Evolutionary conservation across 2,329 filamentous ascomycete species (phyloP).

Genomic region (Exophiala dermatitidis): DNA sequence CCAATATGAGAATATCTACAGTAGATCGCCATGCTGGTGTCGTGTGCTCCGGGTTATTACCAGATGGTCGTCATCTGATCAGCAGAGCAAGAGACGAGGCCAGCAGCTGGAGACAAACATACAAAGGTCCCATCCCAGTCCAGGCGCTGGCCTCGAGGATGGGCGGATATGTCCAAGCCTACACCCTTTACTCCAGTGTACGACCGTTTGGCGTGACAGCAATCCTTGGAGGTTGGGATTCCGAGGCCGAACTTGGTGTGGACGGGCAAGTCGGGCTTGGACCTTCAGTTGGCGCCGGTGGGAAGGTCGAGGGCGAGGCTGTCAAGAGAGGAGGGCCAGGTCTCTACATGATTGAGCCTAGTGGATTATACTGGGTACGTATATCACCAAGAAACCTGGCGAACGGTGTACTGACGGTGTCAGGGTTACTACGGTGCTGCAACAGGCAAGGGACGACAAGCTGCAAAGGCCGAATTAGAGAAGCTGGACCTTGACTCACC

Average conservation of each 20-base stretch:
- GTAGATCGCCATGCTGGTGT: conserved; percentile 90
- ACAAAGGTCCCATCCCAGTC: conserved; percentile 89
- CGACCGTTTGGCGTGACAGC: conserved; percentile 94
- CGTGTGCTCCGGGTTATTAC: conserved; percentile 85
- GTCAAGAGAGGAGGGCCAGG: conserved; percentile 75
- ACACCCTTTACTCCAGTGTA: conserved; percentile 94
- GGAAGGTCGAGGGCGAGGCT: conserved; percentile 60
- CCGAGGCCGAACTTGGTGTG: conserved; percentile 73
- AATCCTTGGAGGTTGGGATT: conserved; percentile 90
- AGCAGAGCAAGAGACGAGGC: conserved; percentile 92
- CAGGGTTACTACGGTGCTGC: conserved; percentile 94
- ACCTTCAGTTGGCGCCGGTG: conserved; percentile 70
- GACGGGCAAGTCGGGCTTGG: conserved; percentile 85
- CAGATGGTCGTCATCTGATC: conserved; percentile 91
- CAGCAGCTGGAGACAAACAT: conserved; percentile 79
- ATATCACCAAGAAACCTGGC: not conserved
- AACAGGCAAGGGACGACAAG: conserved; percentile 92
- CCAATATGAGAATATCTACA: conserved; percentile 95
- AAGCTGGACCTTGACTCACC: conserved; percentile 82
- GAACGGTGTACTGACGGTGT: not conserved
- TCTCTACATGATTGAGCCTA: conserved; percentile 98
- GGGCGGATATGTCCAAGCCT: conserved; percentile 92
- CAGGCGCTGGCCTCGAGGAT: conserved; percentile 84
- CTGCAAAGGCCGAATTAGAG: conserved; percentile 95
- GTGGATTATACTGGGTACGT: conserved; percentile 81